Conservation (phyloP, 192 early-diverging fungal genomes). For the Gonapodya sp. region DNA sequence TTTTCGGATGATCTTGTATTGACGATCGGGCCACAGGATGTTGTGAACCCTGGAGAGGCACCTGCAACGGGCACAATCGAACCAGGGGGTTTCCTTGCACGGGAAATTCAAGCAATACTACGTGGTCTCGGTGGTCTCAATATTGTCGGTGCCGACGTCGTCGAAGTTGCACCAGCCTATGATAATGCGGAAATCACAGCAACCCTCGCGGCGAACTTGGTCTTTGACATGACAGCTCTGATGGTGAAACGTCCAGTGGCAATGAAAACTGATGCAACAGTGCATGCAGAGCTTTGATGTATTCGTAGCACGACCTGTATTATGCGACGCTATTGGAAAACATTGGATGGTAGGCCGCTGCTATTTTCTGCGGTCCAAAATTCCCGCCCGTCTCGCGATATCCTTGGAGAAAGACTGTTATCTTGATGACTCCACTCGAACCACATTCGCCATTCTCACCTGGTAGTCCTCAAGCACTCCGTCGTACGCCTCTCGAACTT, state of each 20-base stretch:
- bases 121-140: conserved; percentile 25
- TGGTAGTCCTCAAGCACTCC: not conserved
- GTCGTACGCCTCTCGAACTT: conserved; percentile 6
- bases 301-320: too few species aligned
- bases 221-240: not conserved
- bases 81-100: conserved; percentile 28
- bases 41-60: conserved; percentile 20
- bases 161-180: conserved; percentile 34
- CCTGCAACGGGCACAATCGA: conserved; percentile 32
- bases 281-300: not conserved
- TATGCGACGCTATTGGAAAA: not conserved
- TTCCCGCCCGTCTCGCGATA: not conserved
- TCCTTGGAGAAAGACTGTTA: not conserved
- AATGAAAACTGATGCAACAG: not conserved
- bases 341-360: not conserved
- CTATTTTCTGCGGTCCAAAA: not conserved
- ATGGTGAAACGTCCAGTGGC: not conserved
- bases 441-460: not conserved
- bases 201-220: conserved; percentile 2
- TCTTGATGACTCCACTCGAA: too few species aligned
- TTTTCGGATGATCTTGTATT: not conserved
- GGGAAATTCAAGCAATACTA: conserved; percentile 26
- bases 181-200: conserved; percentile 29
- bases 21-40: not conserved
- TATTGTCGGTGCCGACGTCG: conserved; percentile 31